A percentile compares a stretch with the other conserved stretches of the same genome.
phyloP scores from a whole-genome alignment of 495 filamentous ascomycete genomes.

The Bacidia gigantensis region DNA sequence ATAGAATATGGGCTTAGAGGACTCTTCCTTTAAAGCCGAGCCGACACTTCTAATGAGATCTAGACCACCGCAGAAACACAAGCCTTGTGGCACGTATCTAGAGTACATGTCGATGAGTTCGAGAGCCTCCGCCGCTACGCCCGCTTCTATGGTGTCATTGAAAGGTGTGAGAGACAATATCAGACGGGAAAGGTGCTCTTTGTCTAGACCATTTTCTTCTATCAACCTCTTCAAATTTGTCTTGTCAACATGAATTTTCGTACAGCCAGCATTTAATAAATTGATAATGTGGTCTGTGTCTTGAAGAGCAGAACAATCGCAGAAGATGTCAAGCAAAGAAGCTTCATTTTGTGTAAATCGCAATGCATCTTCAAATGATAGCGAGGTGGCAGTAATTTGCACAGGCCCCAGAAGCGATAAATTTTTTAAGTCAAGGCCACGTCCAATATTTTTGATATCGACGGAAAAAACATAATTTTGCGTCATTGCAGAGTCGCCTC shows the following conservation, averaged over 20 bases:
- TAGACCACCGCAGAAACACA: slow-evolving; percentile 3
- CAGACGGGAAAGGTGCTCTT: slow-evolving; percentile 18
- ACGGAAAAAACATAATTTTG: slow-evolving; percentile 36
- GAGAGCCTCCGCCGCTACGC: background rate
- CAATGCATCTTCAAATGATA: slow-evolving; percentile 44
- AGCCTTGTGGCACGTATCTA: slow-evolving; percentile 13
- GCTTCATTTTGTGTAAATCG: slow-evolving; percentile 56
- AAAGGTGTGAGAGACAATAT: slow-evolving; percentile 10
- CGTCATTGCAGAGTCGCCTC: slow-evolving; percentile 25
- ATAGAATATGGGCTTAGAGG: background rate
- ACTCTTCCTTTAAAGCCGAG: slow-evolving; percentile 19
- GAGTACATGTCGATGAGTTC: background rate
- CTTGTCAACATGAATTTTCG: slow-evolving; percentile 67
- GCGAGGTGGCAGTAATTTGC: slow-evolving; percentile 49
- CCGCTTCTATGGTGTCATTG: slow-evolving; percentile 25
- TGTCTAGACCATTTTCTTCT: slow-evolving; percentile 19
- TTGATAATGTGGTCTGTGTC: slow-evolving; percentile 57
- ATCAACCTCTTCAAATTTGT: slow-evolving; percentile 45
- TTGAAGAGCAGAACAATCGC: slow-evolving; percentile 60
- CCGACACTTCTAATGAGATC: slow-evolving; percentile 20
- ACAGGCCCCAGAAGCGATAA: slow-evolving; percentile 68
- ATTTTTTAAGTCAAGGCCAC: slow-evolving; percentile 49
- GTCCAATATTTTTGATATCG: slow-evolving; percentile 25
- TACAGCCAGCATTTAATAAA: slow-evolving; percentile 75
- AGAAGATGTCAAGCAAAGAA: slow-evolving; percentile 51